phyloP scores from a whole-genome alignment of 192 early-diverging fungal species.

The Polychytrium aggregatum region DNA sequence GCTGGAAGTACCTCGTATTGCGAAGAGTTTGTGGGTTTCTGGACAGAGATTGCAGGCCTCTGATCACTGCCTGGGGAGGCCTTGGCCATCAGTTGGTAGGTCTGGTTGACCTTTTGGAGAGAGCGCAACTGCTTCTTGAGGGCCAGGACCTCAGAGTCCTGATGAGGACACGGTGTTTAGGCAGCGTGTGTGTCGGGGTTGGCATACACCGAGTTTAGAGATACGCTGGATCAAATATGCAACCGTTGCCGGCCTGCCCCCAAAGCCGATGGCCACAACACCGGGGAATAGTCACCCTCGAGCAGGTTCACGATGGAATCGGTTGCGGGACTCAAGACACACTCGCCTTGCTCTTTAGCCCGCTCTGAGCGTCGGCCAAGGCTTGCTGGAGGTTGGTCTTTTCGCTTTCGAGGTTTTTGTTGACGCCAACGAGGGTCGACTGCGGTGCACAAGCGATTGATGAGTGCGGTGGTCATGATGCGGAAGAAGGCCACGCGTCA shows the following conservation, averaged over 20 bases:
- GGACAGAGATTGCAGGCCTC: background rate
- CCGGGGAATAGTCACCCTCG: conserved; percentile 1
- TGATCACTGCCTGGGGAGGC: conserved; percentile 14
- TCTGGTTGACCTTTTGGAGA: conserved; percentile 34
- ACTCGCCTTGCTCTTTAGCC: conserved; percentile 5
- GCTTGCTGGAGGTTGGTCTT: background rate
- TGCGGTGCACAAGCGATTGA: background rate
- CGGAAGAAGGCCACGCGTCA: background rate
- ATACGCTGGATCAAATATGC: background rate
- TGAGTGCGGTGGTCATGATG: background rate
- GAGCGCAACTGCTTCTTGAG: conserved; percentile 30
- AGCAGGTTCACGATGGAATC: background rate
- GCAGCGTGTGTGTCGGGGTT: background rate
- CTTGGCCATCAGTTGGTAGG: conserved; percentile 43
- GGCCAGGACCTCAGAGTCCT: conserved; percentile 16
- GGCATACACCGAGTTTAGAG: background rate
- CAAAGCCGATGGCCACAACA: background rate
- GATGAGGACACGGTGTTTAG: conserved; percentile 3
- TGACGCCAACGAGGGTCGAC: background rate
- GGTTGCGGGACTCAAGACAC: background rate
- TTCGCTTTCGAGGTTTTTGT: background rate
- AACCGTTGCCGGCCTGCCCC: background rate
- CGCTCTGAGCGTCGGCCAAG: background rate
- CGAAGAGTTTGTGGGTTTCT: background rate
- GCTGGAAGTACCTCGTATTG: background rate